phyloP scores from a whole-genome alignment of 768 basidiomycete genomes.

The Inosperma sp. region DNA sequence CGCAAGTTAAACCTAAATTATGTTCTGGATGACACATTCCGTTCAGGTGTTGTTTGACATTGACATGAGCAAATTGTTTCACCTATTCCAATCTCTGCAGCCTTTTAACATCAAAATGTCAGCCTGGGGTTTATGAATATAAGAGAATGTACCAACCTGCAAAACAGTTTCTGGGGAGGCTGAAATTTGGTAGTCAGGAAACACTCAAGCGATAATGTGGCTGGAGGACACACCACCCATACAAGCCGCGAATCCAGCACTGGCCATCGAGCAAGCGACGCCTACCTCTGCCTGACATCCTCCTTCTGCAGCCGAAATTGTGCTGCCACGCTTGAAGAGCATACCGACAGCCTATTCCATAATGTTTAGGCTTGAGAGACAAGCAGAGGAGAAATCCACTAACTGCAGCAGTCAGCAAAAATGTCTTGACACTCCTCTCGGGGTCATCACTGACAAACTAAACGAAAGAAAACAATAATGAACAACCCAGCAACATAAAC shows the following conservation, averaged over 20 bases:
- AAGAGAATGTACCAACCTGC: constrained; percentile 42
- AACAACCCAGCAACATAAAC: constrained; percentile 3
- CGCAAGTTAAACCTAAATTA: constrained; percentile 86
- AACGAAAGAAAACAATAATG: constrained; percentile 11
- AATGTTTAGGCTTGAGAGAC: constrained; percentile 1
- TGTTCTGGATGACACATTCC: constrained; percentile 57
- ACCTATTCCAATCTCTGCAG: constrained; percentile 92
- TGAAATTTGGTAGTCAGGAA: constrained; percentile 20
- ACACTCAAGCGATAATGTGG: constrained; percentile 4
- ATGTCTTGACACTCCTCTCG: constrained; percentile 82
- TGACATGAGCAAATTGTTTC: constrained; percentile 11
- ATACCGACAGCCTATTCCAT: constrained; percentile 73
- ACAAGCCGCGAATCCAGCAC: constrained; percentile 89
- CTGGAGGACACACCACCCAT: constrained; percentile 63
- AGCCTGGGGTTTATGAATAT: constrained; percentile 13
- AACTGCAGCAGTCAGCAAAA: constrained; percentile 84
- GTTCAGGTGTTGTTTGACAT: constrained; percentile 3
- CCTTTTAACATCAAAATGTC: constrained; percentile 32
- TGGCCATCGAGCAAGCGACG: constrained; percentile 96
- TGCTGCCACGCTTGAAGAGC: constrained; percentile 96
- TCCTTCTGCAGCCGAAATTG: constrained; percentile 94
- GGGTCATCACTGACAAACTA: constrained; percentile 89
- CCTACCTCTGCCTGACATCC: constrained; percentile 96
- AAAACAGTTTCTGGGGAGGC: constrained; percentile 79
- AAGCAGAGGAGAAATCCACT: constrained; percentile 22